A percentile compares a stretch with the other conserved stretches of the same genome.
These are phyloP conservation scores for Passiflora organensis DNA, from an alignment of 345 rosid genomes.

Conservation along the genomic window DNA sequence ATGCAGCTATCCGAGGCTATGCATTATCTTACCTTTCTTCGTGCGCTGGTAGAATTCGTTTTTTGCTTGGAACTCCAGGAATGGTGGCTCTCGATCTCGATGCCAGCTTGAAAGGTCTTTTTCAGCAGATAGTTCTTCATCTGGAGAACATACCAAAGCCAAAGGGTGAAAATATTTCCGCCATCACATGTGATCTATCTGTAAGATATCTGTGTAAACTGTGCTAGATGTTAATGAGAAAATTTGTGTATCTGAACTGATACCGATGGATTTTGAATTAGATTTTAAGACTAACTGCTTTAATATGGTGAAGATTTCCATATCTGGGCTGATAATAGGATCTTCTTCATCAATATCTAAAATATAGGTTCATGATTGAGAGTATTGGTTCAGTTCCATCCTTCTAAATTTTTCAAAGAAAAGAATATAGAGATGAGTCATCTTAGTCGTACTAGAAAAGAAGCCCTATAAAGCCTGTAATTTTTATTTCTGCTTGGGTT, in stretches of 20 bases:
- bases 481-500: too few relatives aligned
- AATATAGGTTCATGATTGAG: too few relatives aligned
- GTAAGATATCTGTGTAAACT: constrained; percentile 48
- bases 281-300: not conserved
- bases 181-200: constrained; percentile 84
- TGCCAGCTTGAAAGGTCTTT: constrained; percentile 75
- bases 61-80: constrained; percentile 90
- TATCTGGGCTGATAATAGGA: constrained; percentile 1
- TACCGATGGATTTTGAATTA: too few relatives aligned
- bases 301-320: not conserved
- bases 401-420: too few relatives aligned
- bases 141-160: constrained; percentile 87
- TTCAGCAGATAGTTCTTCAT: constrained; percentile 76
- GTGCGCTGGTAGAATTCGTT: constrained; percentile 91
- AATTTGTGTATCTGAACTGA: too few relatives aligned
- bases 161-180: constrained; percentile 81
- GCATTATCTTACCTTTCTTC: constrained; percentile 98
- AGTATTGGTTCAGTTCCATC: too few relatives aligned
- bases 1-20: constrained; percentile 97
- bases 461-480: too few relatives aligned
- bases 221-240: not conserved
- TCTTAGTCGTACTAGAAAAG: too few relatives aligned
- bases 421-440: too few relatives aligned
- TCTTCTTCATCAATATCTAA: too few relatives aligned
- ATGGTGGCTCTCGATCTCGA: constrained; percentile 98